Evolutionary conservation across 164 flowering plant species (phyloP).

Genomic region (Akebia trifoliata): DNA sequence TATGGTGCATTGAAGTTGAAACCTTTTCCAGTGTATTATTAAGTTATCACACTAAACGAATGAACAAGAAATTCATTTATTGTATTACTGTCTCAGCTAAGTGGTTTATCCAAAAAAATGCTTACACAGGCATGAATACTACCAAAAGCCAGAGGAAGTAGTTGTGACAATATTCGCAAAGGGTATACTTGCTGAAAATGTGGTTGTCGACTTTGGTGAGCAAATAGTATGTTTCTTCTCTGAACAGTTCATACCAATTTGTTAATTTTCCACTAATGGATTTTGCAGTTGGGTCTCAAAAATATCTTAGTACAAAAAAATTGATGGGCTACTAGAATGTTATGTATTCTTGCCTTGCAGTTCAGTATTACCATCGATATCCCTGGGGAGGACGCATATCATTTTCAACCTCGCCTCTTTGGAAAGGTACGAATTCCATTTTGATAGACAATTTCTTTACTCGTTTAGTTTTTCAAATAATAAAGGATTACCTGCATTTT

Average conservation of each 20-base stretch:
- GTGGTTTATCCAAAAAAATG: too few species aligned
- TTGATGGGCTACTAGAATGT: neutral
- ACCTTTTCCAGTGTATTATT: too few species aligned
- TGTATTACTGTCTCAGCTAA: too few species aligned
- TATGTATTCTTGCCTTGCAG: slow-evolving; percentile 41
- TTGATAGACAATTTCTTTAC: too few species aligned
- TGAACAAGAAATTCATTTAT: too few species aligned
- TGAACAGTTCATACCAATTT: neutral
- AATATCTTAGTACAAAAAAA: neutral
- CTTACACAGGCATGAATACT: slow-evolving; percentile 72
- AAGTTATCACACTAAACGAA: too few species aligned
- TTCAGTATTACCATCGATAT: slow-evolving; percentile 64
- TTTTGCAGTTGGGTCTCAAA: neutral
- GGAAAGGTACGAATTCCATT: too few species aligned
- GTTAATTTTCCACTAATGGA: neutral
- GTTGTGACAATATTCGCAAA: slow-evolving; percentile 89
- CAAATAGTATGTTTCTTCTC: slow-evolving; percentile 61
- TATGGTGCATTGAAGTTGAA: too few species aligned
- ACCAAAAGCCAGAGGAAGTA: slow-evolving; percentile 89
- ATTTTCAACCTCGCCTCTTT: slow-evolving; percentile 79
- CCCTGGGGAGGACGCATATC: slow-evolving; percentile 66
- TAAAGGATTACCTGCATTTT: too few species aligned
- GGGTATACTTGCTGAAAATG: slow-evolving; percentile 56
- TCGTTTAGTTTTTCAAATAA: too few species aligned
- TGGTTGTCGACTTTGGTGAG: slow-evolving; percentile 82